phyloP scores from a whole-genome alignment of 2,329 filamentous ascomycete species.

The Pleomassaria siparia region DNA sequence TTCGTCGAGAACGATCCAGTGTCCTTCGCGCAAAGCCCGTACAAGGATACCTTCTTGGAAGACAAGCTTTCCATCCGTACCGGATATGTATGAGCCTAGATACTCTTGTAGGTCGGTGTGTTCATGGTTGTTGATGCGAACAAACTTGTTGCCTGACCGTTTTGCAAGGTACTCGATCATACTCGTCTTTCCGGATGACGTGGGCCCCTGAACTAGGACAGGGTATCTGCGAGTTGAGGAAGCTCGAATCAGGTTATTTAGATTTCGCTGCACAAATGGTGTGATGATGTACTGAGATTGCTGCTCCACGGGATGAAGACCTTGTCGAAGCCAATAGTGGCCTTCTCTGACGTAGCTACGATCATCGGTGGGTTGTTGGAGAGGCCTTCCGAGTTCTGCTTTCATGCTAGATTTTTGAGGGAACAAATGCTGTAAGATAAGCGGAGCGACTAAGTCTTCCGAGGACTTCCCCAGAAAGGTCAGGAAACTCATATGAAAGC shows the following conservation, averaged over 20 bases:
- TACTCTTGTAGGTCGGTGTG: constrained; percentile 99
- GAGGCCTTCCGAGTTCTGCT: constrained; percentile 74
- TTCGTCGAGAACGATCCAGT: constrained; percentile 98
- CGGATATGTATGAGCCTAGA: constrained; percentile 89
- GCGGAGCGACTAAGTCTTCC: constrained; percentile 73
- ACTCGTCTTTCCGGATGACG: constrained; percentile 96
- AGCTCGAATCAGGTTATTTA: constrained; percentile 91
- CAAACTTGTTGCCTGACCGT: constrained; percentile 92
- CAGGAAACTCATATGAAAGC: constrained; percentile 96
- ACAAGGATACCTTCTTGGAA: constrained; percentile 96
- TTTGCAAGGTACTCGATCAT: constrained; percentile 99
- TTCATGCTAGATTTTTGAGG: constrained; percentile 68
- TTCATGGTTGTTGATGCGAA: constrained; percentile 99
- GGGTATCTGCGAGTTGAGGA: constrained; percentile 91
- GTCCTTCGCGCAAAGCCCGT: constrained; percentile 85
- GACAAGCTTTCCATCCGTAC: constrained; percentile 75
- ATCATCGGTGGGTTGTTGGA: constrained; percentile 75
- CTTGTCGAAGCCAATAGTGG: constrained; percentile 88
- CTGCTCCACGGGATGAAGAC: constrained; percentile 65
- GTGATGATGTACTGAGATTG: constrained; percentile 95
- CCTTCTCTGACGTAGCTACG: constrained; percentile 79
- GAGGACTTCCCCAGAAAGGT: constrained; percentile 84
- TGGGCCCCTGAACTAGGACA: constrained; percentile 93
- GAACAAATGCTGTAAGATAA: constrained; percentile 80
- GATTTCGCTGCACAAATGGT: constrained; percentile 88